Evolutionary conservation across 108 stramenopile species (phyloP).

Genomic region (Nannochloropsis salina): DNA sequence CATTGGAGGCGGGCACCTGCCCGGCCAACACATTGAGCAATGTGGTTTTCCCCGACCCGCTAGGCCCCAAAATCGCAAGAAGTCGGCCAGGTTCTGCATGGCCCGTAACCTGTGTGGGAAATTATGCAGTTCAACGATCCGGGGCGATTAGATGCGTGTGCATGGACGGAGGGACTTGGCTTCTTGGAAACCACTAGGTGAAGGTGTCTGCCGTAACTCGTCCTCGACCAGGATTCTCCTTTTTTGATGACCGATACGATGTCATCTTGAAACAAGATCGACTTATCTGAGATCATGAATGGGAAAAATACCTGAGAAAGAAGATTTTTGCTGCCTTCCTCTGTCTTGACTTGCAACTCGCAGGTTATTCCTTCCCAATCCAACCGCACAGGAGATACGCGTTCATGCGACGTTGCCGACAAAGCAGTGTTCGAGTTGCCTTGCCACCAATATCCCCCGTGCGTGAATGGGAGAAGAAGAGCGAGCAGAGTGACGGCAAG

Average conservation of each 20-base stretch:
- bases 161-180: too few relatives aligned
- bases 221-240: too few relatives aligned
- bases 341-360: neutral
- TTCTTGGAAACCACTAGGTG: too few relatives aligned
- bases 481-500: neutral
- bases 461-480: neutral
- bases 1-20: constrained; percentile 38
- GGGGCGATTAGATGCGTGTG: too few relatives aligned
- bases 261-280: too few relatives aligned
- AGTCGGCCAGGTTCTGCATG: constrained; percentile 50
- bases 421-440: neutral
- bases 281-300: too few relatives aligned
- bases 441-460: neutral
- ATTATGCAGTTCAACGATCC: neutral
- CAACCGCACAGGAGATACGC: neutral
- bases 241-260: too few relatives aligned
- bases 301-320: neutral
- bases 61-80: constrained; percentile 55
- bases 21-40: constrained; percentile 51
- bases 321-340: constrained; percentile 5
- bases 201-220: too few relatives aligned
- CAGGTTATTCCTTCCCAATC: neutral
- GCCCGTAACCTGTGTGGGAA: constrained; percentile 26
- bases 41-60: constrained; percentile 54
- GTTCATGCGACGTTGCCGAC: neutral